Evolutionary conservation across 2,329 filamentous ascomycete genomes (phyloP).

Genomic region (Boeremia exigua): DNA sequence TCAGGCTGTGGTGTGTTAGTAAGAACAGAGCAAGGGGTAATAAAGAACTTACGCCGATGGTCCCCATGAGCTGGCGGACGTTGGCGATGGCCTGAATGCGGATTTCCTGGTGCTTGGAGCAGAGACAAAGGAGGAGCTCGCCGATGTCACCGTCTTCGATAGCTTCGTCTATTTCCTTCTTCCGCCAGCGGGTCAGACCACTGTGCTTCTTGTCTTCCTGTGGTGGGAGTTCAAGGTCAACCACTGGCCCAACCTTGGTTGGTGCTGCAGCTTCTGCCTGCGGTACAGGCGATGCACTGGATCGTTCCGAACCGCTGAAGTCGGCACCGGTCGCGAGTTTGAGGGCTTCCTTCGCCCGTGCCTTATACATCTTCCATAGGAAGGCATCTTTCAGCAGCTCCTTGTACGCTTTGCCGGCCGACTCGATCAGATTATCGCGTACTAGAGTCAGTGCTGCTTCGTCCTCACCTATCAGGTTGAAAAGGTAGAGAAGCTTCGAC

Average conservation of each 20-base stretch:
- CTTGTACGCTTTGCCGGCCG: constrained; percentile 37
- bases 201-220: constrained; percentile 52
- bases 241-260: constrained; percentile 10
- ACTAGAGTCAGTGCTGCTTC: constrained; percentile 33
- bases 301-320: constrained; percentile 45
- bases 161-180: constrained; percentile 78
- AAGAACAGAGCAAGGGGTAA: background rate
- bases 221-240: constrained; percentile 47
- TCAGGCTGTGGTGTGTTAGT: constrained; percentile 11
- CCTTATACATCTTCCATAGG: constrained; percentile 47
- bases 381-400: constrained; percentile 44
- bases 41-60: constrained; percentile 51
- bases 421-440: constrained; percentile 37
- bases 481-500: constrained; percentile 42
- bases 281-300: constrained; percentile 35
- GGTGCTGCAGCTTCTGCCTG: constrained; percentile 21
- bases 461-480: constrained; percentile 47
- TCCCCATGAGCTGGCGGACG: constrained; percentile 66
- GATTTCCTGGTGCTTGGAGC: constrained; percentile 75
- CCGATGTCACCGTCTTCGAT: constrained; percentile 77
- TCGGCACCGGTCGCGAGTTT: constrained; percentile 43
- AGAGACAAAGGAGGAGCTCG: constrained; percentile 75
- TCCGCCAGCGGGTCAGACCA: constrained; percentile 68
- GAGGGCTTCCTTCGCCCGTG: constrained; percentile 44
- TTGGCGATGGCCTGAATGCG: constrained; percentile 77